Evolutionary conservation across 805 yeast genomes (phyloP).

Genomic region (Kluyveromyces nonfermentans): DNA sequence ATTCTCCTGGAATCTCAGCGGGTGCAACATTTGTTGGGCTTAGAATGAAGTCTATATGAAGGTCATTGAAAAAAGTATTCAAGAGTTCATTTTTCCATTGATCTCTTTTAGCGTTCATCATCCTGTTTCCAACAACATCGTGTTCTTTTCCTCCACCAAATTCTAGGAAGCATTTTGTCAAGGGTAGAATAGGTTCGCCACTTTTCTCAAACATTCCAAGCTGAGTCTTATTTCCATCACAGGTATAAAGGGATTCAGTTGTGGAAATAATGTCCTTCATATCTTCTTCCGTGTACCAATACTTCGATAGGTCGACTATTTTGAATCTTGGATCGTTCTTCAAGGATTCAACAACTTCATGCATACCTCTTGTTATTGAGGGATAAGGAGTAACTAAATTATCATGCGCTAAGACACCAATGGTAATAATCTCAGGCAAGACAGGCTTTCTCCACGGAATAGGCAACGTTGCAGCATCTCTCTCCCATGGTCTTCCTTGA

Average conservation of each 20-base stretch:
- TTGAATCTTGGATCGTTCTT: constrained; percentile 47
- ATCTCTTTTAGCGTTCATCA: constrained; percentile 48
- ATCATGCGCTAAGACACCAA: constrained; percentile 57
- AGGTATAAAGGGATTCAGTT: constrained; percentile 36
- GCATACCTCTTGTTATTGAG: constrained; percentile 49
- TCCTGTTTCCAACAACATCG: constrained; percentile 44
- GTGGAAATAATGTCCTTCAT: constrained; percentile 16
- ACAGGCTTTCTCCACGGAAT: constrained; percentile 33
- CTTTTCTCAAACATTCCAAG: constrained; percentile 41
- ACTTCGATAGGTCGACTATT: constrained; percentile 35
- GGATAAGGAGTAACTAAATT: constrained; percentile 60
- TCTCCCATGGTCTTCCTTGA: constrained; percentile 55
- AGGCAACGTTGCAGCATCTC: constrained; percentile 30
- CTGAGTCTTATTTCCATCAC: constrained; percentile 61
- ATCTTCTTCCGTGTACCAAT: constrained; percentile 18
- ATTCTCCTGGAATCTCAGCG: constrained; percentile 57
- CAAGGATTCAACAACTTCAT: constrained; percentile 44
- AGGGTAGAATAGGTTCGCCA: constrained; percentile 61
- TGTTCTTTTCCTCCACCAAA: constrained; percentile 48
- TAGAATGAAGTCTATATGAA: constrained; percentile 47
- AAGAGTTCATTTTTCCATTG: constrained; percentile 39
- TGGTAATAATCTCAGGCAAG: constrained; percentile 37
- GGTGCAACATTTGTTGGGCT: constrained; percentile 62
- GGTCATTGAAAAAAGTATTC: constrained; percentile 13
- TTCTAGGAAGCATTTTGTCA: constrained; percentile 53